Evolutionary conservation across 179 eudicot species (phyloP), one percentile per base, ranked within the genome.

Genomic region (Carnegiea gigantea): DNA sequence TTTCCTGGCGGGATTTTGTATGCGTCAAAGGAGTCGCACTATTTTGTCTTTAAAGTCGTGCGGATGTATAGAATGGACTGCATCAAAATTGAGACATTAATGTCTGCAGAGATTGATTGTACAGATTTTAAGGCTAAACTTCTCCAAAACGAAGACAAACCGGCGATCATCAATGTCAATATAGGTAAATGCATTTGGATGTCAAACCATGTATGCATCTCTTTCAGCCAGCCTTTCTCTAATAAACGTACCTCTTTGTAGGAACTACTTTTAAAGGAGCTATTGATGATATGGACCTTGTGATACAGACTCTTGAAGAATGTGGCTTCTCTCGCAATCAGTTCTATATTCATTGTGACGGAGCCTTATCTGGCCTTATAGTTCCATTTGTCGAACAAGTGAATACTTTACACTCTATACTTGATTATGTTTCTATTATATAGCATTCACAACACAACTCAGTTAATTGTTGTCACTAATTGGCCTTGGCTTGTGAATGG

Each of bases 261-360:
- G 97, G 97, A 83, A 92, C 97, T 43, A 93, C 95, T 23, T 93
- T 93, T 17, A 93, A 93, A 86, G 97, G 94, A 81, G 97, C 95
- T 80, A 92, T 93, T 85, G 97, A 93, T 81, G 97, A 93, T 80
- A 91, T 93, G 44, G 94, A 93, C 82, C 94, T 92, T 80, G 97
- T 93, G 70, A 91, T 93, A 83, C 73, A 86, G 77, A 92, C 92
- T 76, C 93, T 93, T 70, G 94, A 93, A 86, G 97, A 92, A 40
- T 85, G 93, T 76, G 97, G 95, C 40, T 89, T 79, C 81, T 86
- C 97, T 1, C 90, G 83, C 68, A 89, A 91, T 78, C 81, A 89
- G 40, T 92, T 92, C 86, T 93, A 90, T 59, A 93, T 93, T 76
- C 97, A 93, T 78, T 93, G 95, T 80, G 97, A 93, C 88, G 95